Evolutionary conservation across 129 eudicot genomes (phyloP).

Genomic region (Kitagawia praeruptora): DNA sequence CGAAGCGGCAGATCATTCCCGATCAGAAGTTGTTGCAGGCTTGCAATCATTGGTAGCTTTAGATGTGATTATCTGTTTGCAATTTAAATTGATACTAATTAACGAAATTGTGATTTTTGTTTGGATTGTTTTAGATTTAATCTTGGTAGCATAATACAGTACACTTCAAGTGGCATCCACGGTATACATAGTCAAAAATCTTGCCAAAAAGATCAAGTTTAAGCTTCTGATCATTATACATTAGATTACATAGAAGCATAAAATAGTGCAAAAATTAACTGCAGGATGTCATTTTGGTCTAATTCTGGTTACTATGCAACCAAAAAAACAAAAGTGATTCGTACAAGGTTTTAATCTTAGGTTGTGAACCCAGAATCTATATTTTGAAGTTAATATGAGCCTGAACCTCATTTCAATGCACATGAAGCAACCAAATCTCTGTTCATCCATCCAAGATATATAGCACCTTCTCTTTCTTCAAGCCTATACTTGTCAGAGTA

Average conservation of each 20-base stretch:
- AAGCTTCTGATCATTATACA: not conserved
- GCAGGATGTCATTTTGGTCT: not conserved
- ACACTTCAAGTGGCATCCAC: not conserved
- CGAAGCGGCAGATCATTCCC: not conserved
- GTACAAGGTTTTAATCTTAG: not conserved
- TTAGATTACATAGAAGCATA: not conserved
- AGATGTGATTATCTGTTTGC: not conserved
- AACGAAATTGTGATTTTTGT: not conserved
- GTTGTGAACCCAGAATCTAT: not conserved
- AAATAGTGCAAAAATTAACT: no score
- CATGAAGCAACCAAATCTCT: conserved; percentile 73
- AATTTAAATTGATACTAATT: no score
- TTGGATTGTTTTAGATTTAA: no score
- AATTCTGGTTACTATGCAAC: not conserved
- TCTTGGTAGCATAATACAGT: not conserved
- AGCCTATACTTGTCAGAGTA: conserved; percentile 56
- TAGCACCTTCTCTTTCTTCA: conserved; percentile 67
- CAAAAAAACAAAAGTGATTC: not conserved
- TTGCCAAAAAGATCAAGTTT: not conserved
- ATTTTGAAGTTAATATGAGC: not conserved
- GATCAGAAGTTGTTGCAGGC: not conserved
- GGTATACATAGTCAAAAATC: not conserved
- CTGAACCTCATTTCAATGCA: conserved; percentile 53
- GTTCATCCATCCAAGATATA: conserved; percentile 80
- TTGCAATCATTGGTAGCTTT: not conserved